Evolutionary conservation across 2,329 filamentous ascomycete genomes (phyloP), one percentile per base, ranked within the genome.

Genomic region (Trichoderma afroharzianum): DNA sequence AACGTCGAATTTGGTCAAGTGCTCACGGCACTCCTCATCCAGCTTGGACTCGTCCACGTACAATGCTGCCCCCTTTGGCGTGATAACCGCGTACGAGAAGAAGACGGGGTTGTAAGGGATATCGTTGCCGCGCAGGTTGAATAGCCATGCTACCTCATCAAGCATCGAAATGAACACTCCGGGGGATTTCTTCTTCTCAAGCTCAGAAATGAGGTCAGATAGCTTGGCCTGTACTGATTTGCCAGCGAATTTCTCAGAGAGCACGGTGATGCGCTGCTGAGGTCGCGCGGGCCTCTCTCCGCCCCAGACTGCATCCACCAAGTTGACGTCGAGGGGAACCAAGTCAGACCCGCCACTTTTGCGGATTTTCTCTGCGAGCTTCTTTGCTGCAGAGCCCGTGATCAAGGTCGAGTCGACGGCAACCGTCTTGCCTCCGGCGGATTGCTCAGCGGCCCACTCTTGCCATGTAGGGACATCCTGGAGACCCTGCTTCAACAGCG

Each of bases 101-200:
- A 99, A 98, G 63, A 99, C 96, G 0, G 96, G 96, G 79, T 99
- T 99, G 84, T 96, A 99, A 0, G 94, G 93, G 75, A 99, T 98
- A 79, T 98, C 96, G 80, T 88, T 96, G 76, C 96, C 96, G 76
- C 96, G 91, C 63, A 99, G 84, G 82, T 99, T 99, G 85, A 98
- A 98, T n/a, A 99, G 87, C 96, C 96, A 99, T 12, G 96, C 96
- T 76, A 98, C 90, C 82, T 99, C 96, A 78, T 99, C 96, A 57
- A 99, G 88, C 91, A 97, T 95, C 6, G 95, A 98, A 59, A 98
- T 89, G 63, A 98, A 90, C 76, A 98, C 94, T 1, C 93, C 95
- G 21, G 91, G 88, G 6, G 91, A 92, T 79, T 96, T 96, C 83
- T 93, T 97, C 85, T 96, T 97, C 73, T 93, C 91, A 18, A 99